A percentile compares a stretch with the other conserved stretches of the same genome.
These are phyloP conservation scores for Aureobasidium melanogenum DNA, from an alignment of 2,329 filamentous ascomycete genomes.

Conservation along the genomic window DNA sequence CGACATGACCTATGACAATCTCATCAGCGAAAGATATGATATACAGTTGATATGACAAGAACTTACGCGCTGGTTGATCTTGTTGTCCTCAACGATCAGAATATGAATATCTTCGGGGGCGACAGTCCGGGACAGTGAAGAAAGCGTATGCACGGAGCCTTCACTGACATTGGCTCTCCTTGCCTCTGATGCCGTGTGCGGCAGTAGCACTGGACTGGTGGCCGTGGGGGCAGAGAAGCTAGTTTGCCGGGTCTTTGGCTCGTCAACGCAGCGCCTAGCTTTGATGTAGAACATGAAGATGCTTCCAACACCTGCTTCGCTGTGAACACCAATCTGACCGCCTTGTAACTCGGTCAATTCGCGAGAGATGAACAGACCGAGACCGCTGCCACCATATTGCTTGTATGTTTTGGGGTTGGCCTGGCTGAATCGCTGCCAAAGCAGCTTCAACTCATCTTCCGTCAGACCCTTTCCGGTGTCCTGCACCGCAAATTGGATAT, in stretches of 20 bases:
- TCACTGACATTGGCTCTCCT: slow-evolving; percentile 1
- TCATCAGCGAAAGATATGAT: background rate
- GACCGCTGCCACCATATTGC: slow-evolving; percentile 58
- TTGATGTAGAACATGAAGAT: slow-evolving; percentile 60
- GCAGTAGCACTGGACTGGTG: background rate
- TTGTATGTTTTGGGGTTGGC: slow-evolving; percentile 58
- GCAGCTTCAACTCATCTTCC: slow-evolving; percentile 28
- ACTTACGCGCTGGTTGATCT: slow-evolving; percentile 19
- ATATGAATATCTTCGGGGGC: slow-evolving; percentile 9
- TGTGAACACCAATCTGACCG: slow-evolving; percentile 56
- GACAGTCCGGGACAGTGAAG: background rate
- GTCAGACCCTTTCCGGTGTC: slow-evolving; percentile 30
- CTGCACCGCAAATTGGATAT: slow-evolving; percentile 26
- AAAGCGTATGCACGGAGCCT: background rate
- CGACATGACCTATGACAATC: slow-evolving; percentile 15
- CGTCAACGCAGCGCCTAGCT: slow-evolving; percentile 35
- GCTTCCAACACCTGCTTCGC: slow-evolving; percentile 49
- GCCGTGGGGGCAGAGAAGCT: slow-evolving; percentile 1
- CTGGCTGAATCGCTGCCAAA: slow-evolving; percentile 62
- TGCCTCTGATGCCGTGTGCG: background rate
- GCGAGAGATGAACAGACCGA: slow-evolving; percentile 60
- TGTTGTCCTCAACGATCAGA: slow-evolving; percentile 23
- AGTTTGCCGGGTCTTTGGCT: background rate
- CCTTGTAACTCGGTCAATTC: slow-evolving; percentile 59
- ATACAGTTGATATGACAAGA: no score